These are phyloP conservation scores for Porphyra umbilicalis DNA, from an alignment of 31 red algal species.

Conservation along the genomic window DNA sequence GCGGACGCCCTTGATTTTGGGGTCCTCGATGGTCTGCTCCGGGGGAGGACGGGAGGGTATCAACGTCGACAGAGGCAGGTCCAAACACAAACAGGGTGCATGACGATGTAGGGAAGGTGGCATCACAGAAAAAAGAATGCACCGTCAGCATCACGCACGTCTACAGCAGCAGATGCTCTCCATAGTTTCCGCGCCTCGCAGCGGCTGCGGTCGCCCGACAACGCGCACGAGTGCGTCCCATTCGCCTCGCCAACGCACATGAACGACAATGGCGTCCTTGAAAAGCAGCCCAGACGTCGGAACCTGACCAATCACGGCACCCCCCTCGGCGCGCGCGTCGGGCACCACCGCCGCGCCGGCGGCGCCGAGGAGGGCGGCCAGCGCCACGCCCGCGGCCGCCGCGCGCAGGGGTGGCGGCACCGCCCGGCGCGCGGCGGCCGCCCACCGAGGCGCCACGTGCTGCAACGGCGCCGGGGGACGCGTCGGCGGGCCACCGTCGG, in stretches of 20 bases:
- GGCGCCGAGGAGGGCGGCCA: too few relatives aligned
- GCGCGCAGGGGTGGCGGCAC: too few relatives aligned
- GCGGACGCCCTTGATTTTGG: not conserved
- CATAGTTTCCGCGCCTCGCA: too few relatives aligned
- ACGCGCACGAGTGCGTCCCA: not conserved
- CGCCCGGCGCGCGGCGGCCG: too few relatives aligned
- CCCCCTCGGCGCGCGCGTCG: not conserved
- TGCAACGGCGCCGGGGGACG: too few relatives aligned
- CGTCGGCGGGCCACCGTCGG: too few relatives aligned
- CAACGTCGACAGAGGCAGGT: not conserved
- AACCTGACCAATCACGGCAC: not conserved
- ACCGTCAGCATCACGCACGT: not conserved
- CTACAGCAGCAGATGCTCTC: not conserved
- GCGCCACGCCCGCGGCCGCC: too few relatives aligned
- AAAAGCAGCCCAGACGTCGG: not conserved
- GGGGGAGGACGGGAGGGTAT: not conserved
- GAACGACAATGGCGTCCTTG: not conserved
- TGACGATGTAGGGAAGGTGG: not conserved
- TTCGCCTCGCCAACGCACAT: not conserved
- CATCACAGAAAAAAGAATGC: not conserved
- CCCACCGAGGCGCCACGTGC: too few relatives aligned
- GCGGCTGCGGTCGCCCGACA: too few relatives aligned
- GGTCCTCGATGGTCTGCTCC: not conserved
- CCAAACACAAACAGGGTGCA: not conserved
- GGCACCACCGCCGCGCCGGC: not conserved